Conservation (phyloP, 2,329 filamentous ascomycete genomes). For the Drechslerella stenobrocha region DNA sequence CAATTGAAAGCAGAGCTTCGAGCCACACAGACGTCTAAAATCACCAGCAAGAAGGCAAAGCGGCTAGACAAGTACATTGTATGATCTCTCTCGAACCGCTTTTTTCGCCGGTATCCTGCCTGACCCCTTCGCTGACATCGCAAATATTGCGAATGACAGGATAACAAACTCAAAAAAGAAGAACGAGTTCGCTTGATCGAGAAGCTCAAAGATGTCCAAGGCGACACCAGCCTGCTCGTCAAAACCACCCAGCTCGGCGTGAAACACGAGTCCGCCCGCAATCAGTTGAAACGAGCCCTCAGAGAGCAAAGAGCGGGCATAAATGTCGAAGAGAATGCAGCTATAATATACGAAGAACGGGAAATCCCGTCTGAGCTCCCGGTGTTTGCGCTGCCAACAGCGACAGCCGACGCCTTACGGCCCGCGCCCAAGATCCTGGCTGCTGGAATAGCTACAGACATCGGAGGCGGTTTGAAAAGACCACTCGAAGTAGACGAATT, state of each 20-base stretch:
- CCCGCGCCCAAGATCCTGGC: neutral
- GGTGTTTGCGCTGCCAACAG: constrained; percentile 22
- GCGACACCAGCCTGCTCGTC: constrained; percentile 78
- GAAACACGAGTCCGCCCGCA: constrained; percentile 70
- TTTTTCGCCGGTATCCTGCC: too few relatives aligned
- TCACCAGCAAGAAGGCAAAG: constrained; percentile 69
- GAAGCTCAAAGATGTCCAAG: constrained; percentile 75
- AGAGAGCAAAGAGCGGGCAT: constrained; percentile 68
- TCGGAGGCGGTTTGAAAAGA: constrained; percentile 82
- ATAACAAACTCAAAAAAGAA: constrained; percentile 91
- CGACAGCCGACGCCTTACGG: constrained; percentile 19
- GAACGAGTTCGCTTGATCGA: constrained; percentile 82
- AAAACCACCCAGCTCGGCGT: constrained; percentile 78
- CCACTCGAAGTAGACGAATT: constrained; percentile 78
- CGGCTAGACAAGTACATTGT: constrained; percentile 70
- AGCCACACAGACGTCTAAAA: constrained; percentile 60
- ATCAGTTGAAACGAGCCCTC: constrained; percentile 67
- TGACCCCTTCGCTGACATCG: too few relatives aligned
- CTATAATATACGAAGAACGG: constrained; percentile 61
- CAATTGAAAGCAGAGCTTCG: constrained; percentile 61
- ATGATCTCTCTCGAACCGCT: constrained; percentile 50
- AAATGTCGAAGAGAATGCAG: constrained; percentile 57
- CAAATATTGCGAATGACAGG: constrained; percentile 57
- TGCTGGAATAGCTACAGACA: constrained; percentile 48
- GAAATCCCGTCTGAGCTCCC: constrained; percentile 43